Evolutionary conservation across 2,329 filamentous ascomycete genomes (phyloP), one percentile per base, ranked within the genome.

Genomic region (Aspergillus thermomutatus): DNA sequence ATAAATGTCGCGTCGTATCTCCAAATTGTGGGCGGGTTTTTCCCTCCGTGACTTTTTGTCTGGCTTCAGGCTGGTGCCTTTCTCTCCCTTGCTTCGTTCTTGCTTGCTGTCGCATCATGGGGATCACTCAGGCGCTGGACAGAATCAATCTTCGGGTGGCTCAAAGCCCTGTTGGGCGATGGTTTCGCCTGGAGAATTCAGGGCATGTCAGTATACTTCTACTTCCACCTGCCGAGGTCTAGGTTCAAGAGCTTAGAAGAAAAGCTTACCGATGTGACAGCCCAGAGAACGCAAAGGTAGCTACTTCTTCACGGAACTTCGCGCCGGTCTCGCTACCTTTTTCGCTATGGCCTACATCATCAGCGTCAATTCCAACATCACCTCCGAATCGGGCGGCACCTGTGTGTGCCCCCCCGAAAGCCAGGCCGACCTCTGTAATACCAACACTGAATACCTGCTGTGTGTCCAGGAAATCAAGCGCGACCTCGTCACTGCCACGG

Each of bases 291-390:
- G 90, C 53, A 88, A 90, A 69, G 87, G 87, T 23, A 88, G 90
- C 31, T 82, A 82, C 65, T 95, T 95, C 78, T 85, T 90, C 67
- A 95, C 91, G 50, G 91, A 96, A 76, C 80, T 95, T 53, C 87
- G 91, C 60, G 91, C 89, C 57, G 91, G 91, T 49, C 77, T 95
- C 40, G 90, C 90, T 26, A 92, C 89, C 2, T 90, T 90, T 69
- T 87, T 88, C 54, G 89, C 88, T 3, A 91, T 92, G 90, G 88
- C 89, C 14, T 93, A 92, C 70, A 91, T 92, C 75, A 89, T 90
- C 71, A 77, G 74, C 21, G 78, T 81, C 57, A 78, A 94, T 83
- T 81, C 86, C 10, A 84, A 84, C 21, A 87, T 96, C 49, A 83
- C 92, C 11, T 84, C 87, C 49, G 83, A 90, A 60, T 84, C 81